Conservation (phyloP, 225 moss, liverwort and hornwort genomes). For the Sphagnum tenellum region DNA sequence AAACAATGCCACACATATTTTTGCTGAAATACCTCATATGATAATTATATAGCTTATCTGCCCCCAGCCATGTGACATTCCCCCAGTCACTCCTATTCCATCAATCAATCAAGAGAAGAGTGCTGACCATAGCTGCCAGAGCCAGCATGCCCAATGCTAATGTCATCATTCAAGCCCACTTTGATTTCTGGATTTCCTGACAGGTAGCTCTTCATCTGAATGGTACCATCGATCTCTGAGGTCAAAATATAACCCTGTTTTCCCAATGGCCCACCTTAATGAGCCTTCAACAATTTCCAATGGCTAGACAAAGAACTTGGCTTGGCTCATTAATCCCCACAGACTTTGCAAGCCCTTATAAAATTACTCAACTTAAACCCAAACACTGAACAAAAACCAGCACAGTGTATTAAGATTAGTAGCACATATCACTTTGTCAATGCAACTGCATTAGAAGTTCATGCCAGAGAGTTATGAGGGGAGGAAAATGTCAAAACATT, state of each 20-base stretch:
- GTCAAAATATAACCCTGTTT: slow-evolving; percentile 94
- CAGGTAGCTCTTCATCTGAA: slow-evolving; percentile 98
- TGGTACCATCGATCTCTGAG: slow-evolving; percentile 93
- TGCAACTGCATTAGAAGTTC: too few species aligned
- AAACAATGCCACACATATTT: neutral
- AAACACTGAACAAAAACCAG: too few species aligned
- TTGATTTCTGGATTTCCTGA: slow-evolving; percentile 97
- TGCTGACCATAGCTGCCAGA: slow-evolving; percentile 40
- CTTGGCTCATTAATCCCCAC: too few species aligned
- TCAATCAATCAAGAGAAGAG: too few species aligned
- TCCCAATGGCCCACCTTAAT: slow-evolving; percentile 1
- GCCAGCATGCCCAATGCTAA: slow-evolving; percentile 58
- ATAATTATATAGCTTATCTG: neutral
- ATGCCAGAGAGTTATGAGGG: too few species aligned
- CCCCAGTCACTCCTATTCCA: too few species aligned
- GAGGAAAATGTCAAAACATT: too few species aligned
- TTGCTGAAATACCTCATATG: neutral
- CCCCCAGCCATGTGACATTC: too few species aligned
- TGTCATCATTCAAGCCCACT: slow-evolving; percentile 91
- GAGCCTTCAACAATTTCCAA: neutral
- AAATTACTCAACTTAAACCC: too few species aligned
- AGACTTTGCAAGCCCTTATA: too few species aligned
- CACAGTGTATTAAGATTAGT: too few species aligned
- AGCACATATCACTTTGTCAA: too few species aligned
- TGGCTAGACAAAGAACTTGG: neutral